These are phyloP conservation scores for Clavispora phyllophila DNA, from an alignment of 805 yeast genomes.

Conservation along the genomic window DNA sequence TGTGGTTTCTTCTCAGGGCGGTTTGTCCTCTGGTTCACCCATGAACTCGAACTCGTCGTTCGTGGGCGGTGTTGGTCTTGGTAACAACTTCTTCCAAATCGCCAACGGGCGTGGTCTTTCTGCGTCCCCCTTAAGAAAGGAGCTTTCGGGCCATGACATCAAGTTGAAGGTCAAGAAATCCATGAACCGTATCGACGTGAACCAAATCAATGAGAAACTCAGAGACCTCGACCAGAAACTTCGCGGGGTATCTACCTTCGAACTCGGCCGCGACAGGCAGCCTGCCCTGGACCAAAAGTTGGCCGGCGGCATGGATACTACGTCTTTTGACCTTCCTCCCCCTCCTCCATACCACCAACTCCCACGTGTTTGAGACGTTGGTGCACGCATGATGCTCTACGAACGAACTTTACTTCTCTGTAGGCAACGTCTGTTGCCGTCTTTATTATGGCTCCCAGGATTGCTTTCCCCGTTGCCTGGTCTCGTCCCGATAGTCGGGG, in stretches of 20 bases:
- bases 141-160: conserved; percentile 5
- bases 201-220: conserved; percentile 22
- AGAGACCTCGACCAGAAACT: conserved; percentile 1
- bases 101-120: conserved; percentile 18
- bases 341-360: conserved; percentile 18
- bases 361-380: conserved; percentile 3
- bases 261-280: background rate
- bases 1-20: background rate
- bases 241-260: background rate
- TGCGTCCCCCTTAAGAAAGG: conserved; percentile 25
- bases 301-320: background rate
- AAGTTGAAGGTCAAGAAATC: conserved; percentile 23
- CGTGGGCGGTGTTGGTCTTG: conserved; percentile 35
- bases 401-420: background rate
- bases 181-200: conserved; percentile 24
- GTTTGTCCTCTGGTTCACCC: conserved; percentile 9
- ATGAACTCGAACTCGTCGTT: conserved; percentile 18
- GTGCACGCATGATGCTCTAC: background rate
- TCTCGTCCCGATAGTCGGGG: too few relatives aligned
- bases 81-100: conserved; percentile 32
- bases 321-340: background rate
- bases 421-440: background rate
- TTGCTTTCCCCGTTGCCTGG: too few relatives aligned
- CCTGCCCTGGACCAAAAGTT: background rate
- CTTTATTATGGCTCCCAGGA: background rate